Base-by-base conservation (phyloP, 2,329 filamentous ascomycete species). In the Leptographium procerum region DNA sequence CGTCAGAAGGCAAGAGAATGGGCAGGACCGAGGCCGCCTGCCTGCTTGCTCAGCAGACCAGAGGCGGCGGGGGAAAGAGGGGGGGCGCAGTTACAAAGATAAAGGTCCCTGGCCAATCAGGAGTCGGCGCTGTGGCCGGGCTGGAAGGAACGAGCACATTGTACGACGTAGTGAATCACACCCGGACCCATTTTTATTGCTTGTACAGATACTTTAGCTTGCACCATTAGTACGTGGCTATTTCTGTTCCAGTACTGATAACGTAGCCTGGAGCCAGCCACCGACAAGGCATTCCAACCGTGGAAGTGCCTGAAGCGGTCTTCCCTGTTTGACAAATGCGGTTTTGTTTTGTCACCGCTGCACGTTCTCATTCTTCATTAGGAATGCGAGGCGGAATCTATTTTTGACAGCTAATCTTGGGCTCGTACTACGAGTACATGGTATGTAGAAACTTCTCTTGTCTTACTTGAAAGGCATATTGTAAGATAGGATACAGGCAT, bases 101-200 rank as follows among this genome's bases (percentile, higher is more conserved):
- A 50, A 51, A 45, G 24, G 7, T 16, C 3, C 16, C 19, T 29
- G 45, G n/a, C 61, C 61, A 63, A 63, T 63, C 40, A 60, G 16
- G 26, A 1, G 14, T 5, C 56, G 43, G n/a, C 14, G 51, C 31
- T 13, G 33, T 8, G 22, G 48, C 31, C 56, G 26, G 50, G 43
- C 52, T 63, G 56, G 61, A 60, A 61, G 58, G 55, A 59, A 50
- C 61, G 36, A 56, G 61, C 29, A 59, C n/a, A 22, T 52, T 50
- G 58, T n/a, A n/a, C n/a, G n/a, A n/a, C n/a, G n/a, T 60, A 45
- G 54, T 60, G 56, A 57, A 59, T 61, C 56, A 60, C 31, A 48
- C 43, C 11, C 29, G 19, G 47, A 9, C 29, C 50, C 50, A 34
- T 16, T 50, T 14, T 6, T 50, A 2, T 16, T 14, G 1, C 4